Evolutionary conservation across 2,329 filamentous ascomycete species (phyloP).

Genomic region (Microsporum canis): DNA sequence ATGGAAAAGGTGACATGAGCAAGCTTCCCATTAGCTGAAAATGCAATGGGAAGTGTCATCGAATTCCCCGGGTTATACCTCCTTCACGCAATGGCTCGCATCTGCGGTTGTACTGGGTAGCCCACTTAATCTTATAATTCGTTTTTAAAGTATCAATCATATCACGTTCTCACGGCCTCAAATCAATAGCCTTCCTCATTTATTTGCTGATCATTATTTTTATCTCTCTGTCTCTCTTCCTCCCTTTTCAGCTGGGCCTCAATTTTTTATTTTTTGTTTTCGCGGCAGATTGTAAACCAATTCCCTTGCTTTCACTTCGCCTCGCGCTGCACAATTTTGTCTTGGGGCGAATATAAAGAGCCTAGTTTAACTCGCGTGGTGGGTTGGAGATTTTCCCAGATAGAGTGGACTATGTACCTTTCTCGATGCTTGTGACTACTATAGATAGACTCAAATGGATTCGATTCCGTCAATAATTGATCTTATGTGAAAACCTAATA

Average conservation of each 20-base stretch:
- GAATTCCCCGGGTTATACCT: not conserved
- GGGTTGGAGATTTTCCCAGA: not conserved
- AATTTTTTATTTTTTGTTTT: not conserved
- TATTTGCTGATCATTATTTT: not conserved
- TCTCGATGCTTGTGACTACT: not conserved
- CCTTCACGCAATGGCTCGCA: not conserved
- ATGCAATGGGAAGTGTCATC: slow-evolving; percentile 1
- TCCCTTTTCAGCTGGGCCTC: not conserved
- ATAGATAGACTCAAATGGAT: slow-evolving; percentile 2
- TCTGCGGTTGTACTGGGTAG: slow-evolving; percentile 2
- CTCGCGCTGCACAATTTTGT: not conserved
- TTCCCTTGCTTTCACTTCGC: not conserved
- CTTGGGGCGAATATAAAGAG: not conserved
- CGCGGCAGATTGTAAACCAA: not conserved
- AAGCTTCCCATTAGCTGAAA: slow-evolving; percentile 50
- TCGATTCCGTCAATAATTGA: not conserved
- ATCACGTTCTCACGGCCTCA: not conserved
- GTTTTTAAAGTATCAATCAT: not conserved
- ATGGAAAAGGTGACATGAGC: slow-evolving; percentile 58
- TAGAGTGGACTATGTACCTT: not conserved
- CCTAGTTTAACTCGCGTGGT: not conserved
- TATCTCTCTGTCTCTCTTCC: not conserved
- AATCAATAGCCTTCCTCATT: not conserved
- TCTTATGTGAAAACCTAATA: not conserved
- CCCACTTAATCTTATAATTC: not conserved